Conservation (phyloP, 345 rosid species). For the Eucalyptus marginata region DNA sequence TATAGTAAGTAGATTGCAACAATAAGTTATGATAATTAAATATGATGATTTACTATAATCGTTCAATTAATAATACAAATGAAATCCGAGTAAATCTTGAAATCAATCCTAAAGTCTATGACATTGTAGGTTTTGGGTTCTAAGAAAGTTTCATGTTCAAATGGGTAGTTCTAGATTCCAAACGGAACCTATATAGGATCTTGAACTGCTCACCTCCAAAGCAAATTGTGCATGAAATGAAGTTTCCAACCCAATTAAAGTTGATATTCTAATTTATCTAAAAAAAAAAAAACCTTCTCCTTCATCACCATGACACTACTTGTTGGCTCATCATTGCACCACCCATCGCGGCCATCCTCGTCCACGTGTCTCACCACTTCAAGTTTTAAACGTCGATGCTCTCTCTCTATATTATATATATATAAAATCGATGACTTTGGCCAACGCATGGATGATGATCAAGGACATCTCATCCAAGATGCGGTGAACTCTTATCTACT, state of each 20-base stretch:
- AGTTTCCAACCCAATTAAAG: background rate
- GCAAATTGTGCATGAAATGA: background rate
- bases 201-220: too few relatives aligned
- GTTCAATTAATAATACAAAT: fast-evolving
- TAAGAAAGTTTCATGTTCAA: too few relatives aligned
- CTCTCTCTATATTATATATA: background rate
- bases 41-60: fast-evolving
- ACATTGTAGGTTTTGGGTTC: fast-evolving
- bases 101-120: fast-evolving
- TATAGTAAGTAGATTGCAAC: fast-evolving
- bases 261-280: background rate
- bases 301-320: background rate
- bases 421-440: too few relatives aligned
- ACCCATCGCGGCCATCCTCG: background rate
- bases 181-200: too few relatives aligned
- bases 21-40: fast-evolving
- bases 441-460: too few relatives aligned
- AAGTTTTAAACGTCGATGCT: too few relatives aligned
- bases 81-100: fast-evolving
- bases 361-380: background rate
- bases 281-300: background rate
- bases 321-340: background rate
- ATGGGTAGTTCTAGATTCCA: too few relatives aligned
- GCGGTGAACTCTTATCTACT: too few relatives aligned
- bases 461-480: too few relatives aligned